Evolutionary conservation across 768 basidiomycete genomes (phyloP), one percentile per base, ranked within the genome.

Genomic region (Dentipellis sp.): DNA sequence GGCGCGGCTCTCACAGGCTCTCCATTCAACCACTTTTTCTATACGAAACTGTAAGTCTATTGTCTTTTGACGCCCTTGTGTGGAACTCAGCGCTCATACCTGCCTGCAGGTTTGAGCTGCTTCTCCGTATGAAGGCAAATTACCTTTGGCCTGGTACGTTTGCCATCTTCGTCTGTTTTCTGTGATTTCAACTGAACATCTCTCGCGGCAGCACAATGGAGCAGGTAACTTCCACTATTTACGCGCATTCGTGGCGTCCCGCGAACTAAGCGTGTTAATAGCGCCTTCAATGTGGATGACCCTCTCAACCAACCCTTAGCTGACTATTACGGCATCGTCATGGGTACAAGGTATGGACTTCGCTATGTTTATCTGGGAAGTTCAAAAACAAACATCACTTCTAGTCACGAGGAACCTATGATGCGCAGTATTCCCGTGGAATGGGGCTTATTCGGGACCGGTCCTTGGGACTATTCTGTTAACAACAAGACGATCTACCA

Each of bases 361-460:
- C 14, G 17, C 9, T 23, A 7, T 1, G 1, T n/a, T 11, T n/a
- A 10, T 23, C 48, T 9, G 19, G 3, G n/a, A n/a, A 14, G 22
- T 12, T 19, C 16, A 14, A 16, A n/a, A 19, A 50, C 22, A 16
- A 16, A 9, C 23, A 22, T 12, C 10, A 14, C 16, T 22, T 11
- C 21, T 23, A 50, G 80, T 67, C 83, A 86, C 64, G 80, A 88
- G 66, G 86, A 88, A 63, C 86, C 86, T 10, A 86, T 86, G 82
- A 80, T 82, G 74, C 78, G 84, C 19, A 82, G 83, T 35, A 82
- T 80, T 3, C 84, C 85, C 4, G 75, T 78, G 57, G 84, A 88
- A 63, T 88, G 83, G 75, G 73, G 67, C 56, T 64, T 79, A 14
- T 78, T 80, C 56, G 82, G 78, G 1, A 64, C 64, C 10, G 85